Evolutionary conservation across 257 asterid species (phyloP).

Genomic region (Solanum sitiens): DNA sequence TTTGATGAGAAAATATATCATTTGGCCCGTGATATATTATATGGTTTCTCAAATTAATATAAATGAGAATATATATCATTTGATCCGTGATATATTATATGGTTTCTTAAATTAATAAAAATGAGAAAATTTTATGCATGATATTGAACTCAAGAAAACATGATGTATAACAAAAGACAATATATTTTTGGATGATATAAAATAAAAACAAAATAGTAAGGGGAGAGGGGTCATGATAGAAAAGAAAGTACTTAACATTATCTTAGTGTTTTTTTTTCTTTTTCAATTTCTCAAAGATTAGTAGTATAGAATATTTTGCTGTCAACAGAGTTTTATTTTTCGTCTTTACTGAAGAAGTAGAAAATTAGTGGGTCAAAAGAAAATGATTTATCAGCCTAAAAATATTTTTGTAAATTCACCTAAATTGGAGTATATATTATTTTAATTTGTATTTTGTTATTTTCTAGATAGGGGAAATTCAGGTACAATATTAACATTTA

Average conservation of each 20-base stretch:
- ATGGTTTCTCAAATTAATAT: not conserved
- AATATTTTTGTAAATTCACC: not conserved
- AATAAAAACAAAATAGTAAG: not conserved
- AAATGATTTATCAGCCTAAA: not conserved
- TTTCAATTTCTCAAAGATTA: not conserved
- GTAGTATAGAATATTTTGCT: not conserved
- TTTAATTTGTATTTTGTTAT: not conserved
- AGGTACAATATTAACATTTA: not conserved
- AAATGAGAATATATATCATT: not conserved
- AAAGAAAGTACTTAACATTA: not conserved
- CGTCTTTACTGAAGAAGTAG: not conserved
- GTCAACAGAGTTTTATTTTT: not conserved
- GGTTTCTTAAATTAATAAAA: not conserved
- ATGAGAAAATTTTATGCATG: not conserved
- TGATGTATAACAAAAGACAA: not conserved
- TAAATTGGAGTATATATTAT: not conserved
- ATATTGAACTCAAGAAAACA: not conserved
- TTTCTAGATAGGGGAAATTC: not conserved
- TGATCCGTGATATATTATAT: not conserved
- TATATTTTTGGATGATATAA: not conserved
- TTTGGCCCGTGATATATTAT: not conserved
- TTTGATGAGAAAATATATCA: not conserved
- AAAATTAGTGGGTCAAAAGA: conserved; percentile 3
- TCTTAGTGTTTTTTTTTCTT: not conserved
- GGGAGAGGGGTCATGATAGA: not conserved